phyloP scores from a whole-genome alignment of 176 grass and related monocot genomes.

The Triticum turgidum region DNA sequence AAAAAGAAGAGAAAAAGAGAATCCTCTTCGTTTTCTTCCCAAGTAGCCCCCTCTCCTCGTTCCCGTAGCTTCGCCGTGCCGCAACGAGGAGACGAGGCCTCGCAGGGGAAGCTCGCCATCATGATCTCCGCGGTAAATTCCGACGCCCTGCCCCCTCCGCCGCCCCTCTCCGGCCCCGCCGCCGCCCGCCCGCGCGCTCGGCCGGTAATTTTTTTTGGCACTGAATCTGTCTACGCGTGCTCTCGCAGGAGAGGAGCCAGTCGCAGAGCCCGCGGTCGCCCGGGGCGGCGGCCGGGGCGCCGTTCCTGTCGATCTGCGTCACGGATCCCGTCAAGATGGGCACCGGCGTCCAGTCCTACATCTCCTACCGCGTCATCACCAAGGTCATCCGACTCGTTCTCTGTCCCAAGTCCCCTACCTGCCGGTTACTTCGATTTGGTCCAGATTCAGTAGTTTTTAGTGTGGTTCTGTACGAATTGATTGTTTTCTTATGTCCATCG shows the following conservation, averaged over 20 bases:
- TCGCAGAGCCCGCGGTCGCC: conserved; percentile 80
- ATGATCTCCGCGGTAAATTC: conserved; percentile 79
- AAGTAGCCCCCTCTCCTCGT: conserved; percentile 19
- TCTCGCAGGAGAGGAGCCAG: conserved; percentile 63
- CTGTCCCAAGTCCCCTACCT: not conserved
- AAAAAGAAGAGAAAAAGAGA: not conserved
- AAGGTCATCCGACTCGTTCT: conserved; percentile 55
- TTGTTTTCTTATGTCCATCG: not conserved
- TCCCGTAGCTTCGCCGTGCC: conserved; percentile 42
- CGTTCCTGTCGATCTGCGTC: conserved; percentile 72
- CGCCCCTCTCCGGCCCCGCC: not conserved
- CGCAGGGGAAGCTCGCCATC: conserved; percentile 48
- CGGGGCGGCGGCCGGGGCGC: conserved; percentile 34
- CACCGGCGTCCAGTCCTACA: conserved; percentile 92
- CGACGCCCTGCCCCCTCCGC: not conserved
- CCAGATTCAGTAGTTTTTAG: conserved; percentile 18
- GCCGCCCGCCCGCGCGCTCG: not conserved
- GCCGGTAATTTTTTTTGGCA: not conserved
- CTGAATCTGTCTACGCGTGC: conserved; percentile 46
- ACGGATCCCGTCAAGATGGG: conserved; percentile 98
- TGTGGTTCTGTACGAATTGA: not conserved
- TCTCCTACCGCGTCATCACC: conserved; percentile 97
- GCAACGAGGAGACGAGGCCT: conserved; percentile 32
- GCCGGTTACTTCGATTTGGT: conserved; percentile 14
- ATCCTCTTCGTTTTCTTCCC: conserved; percentile 15